Evolutionary conservation across 2,329 filamentous ascomycete species (phyloP), one percentile per base, ranked within the genome.

Genomic region (Cladosporium cucumerinum): DNA sequence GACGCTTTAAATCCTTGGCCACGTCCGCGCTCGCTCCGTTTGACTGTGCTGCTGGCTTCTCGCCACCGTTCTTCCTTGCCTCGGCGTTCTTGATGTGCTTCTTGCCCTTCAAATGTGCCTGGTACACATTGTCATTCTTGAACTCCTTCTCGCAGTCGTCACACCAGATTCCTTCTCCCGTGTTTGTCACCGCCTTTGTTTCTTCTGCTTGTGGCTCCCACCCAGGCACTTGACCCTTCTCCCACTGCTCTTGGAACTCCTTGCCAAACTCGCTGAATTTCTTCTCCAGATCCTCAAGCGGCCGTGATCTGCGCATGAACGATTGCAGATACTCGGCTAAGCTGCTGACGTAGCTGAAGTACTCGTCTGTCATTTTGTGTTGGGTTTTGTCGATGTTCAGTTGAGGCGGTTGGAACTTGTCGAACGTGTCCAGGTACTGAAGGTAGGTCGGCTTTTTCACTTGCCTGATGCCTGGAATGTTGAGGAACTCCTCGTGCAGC

Each of bases 121-220:
- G 93, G 82, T 96, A 97, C 57, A 97, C 92, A 67, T 97, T 97
- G 69, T 95, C 88, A 73, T 97, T 98, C 73, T 91, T 93, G 80
- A 98, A 99, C 66, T 94, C 92, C 79, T 93, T 97, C 74, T 95
- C 90, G 76, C 95, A 99, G 68, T 93, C 93, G 6, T 89, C 84
- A 73, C 95, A 99, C 90, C 91, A 98, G 18, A 93, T 85, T 0
- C 90, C 91, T 61, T 92, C 89, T 0, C 83, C 84, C 72, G 82
- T 73, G 74, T 84, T 82, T 74, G 86, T 81, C 8, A 84, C 85
- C 18, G 51, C 26, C 32, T 65, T 69, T 32, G 73, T 74, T 61
- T 80, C 76, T 54, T 91, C 87, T 16, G 49, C 49, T 14, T 62
- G 49, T 14, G 60, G 49, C 52, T 73, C 68, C 94, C 94, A 98